Evolutionary conservation across 495 filamentous ascomycete genomes (phyloP).

Genomic region (Neurospora sp.): DNA sequence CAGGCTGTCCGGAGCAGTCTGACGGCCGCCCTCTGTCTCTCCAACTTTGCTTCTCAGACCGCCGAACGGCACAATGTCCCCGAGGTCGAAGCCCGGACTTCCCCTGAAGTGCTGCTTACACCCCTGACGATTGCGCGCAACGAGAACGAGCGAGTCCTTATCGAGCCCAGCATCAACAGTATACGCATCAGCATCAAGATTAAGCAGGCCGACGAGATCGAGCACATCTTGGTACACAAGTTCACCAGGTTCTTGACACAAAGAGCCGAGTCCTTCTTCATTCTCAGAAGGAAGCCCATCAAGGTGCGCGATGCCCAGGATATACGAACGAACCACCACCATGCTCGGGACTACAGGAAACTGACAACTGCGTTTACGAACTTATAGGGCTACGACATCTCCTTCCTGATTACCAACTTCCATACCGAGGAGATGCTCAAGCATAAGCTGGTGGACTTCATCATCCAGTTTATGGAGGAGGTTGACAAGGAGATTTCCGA

Average conservation of each 20-base stretch:
- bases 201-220: slow-evolving; percentile 98
- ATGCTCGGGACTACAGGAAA: background rate
- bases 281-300: slow-evolving; percentile 86
- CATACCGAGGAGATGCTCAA: slow-evolving; percentile 98
- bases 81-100: slow-evolving; percentile 86
- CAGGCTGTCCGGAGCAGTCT: slow-evolving; percentile 91
- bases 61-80: slow-evolving; percentile 96
- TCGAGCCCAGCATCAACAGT: slow-evolving; percentile 93
- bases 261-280: slow-evolving; percentile 95
- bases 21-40: slow-evolving; percentile 86
- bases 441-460: slow-evolving; percentile 97
- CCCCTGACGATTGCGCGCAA: slow-evolving; percentile 82
- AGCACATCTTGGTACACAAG: slow-evolving; percentile 94
- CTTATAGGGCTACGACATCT: slow-evolving; percentile 92
- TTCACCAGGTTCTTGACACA: slow-evolving; percentile 95
- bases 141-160: slow-evolving; percentile 87
- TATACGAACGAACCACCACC: background rate
- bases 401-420: slow-evolving; percentile 95
- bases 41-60: slow-evolving; percentile 94
- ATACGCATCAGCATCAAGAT: slow-evolving; percentile 91
- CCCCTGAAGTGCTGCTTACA: slow-evolving; percentile 90
- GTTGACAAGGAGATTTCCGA: slow-evolving; percentile 99
- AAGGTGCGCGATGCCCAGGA: slow-evolving; percentile 47
- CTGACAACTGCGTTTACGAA: background rate
- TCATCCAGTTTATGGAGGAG: slow-evolving; percentile 99